Conservation (phyloP, 805 yeast genomes). For the Scheffersomyces spartinae region DNA sequence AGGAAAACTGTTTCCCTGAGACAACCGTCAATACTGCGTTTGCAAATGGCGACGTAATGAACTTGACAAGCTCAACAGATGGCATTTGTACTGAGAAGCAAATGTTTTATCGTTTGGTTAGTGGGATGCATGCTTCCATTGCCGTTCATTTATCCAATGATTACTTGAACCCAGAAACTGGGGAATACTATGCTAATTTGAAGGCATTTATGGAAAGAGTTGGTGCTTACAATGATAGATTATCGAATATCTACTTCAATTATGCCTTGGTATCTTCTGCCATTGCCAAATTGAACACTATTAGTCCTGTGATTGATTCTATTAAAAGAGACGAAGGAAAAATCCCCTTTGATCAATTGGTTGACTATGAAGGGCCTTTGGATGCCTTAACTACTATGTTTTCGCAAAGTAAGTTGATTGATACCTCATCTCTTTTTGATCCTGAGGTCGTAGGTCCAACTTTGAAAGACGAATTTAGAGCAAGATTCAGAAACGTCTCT, state of each 20-base stretch:
- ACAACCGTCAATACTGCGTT: conserved; percentile 10
- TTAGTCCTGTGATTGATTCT: conserved; percentile 16
- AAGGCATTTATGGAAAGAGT: conserved; percentile 79
- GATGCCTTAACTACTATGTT: too few species aligned
- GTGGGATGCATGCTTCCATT: conserved; percentile 93
- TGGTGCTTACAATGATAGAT: conserved; percentile 80
- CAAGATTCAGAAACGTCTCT: conserved; percentile 80
- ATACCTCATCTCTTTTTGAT: conserved; percentile 35
- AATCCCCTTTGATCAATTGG: too few species aligned
- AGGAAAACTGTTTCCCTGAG: conserved; percentile 76
- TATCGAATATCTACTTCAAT: conserved; percentile 83
- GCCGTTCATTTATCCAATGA: conserved; percentile 89
- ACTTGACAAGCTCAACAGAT: conserved; percentile 22
- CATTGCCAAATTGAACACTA: conserved; percentile 42
- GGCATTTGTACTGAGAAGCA: conserved; percentile 76
- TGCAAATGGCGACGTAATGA: conserved; percentile 10
- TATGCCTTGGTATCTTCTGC: conserved; percentile 82
- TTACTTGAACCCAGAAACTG: conserved; percentile 57
- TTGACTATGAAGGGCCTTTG: too few species aligned
- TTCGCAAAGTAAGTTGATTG: conserved; percentile 38
- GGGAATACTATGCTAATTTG: conserved; percentile 76
- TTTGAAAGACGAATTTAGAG: conserved; percentile 76
- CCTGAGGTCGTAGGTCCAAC: conserved; percentile 31
- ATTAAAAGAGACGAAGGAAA: conserved; percentile 12
- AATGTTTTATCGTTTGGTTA: conserved; percentile 72